phyloP scores from a whole-genome alignment of 163 green algal genomes.

The Chlamydomonas reinhardtii region DNA sequence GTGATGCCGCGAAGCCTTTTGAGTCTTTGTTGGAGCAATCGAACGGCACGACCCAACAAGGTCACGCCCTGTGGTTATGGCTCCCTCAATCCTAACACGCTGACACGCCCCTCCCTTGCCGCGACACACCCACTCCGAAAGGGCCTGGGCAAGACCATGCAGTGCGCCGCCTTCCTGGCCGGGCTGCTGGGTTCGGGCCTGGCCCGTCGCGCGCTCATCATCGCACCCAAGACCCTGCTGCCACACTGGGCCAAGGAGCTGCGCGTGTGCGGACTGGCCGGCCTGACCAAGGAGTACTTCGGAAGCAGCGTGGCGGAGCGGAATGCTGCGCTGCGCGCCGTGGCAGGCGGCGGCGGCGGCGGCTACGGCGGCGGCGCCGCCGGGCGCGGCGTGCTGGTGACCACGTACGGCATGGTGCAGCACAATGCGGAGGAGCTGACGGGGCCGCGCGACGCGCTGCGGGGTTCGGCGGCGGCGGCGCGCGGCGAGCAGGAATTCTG shows the following conservation, averaged over 20 bases:
- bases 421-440: conserved; percentile 80
- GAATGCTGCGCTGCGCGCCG: conserved; percentile 43
- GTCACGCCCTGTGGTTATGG: too few species aligned
- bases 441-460: too few species aligned
- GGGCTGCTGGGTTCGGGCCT: conserved; percentile 65
- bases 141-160: conserved; percentile 78
- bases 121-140: neutral
- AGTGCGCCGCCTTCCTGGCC: conserved; percentile 84
- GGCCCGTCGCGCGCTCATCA: conserved; percentile 74
- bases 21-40: too few species aligned
- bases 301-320: conserved; percentile 57
- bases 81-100: too few species aligned
- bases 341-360: conserved; percentile 18
- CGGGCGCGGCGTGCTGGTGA: conserved; percentile 87
- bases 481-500: conserved; percentile 6
- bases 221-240: conserved; percentile 94
- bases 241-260: conserved; percentile 86
- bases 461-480: neutral
- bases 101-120: too few species aligned
- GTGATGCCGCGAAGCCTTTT: too few species aligned
- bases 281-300: conserved; percentile 51
- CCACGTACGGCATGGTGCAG: conserved; percentile 95
- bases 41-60: too few species aligned
- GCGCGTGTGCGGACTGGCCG: conserved; percentile 61
- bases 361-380: too few species aligned